Conservation (phyloP, 768 basidiomycete genomes). For the Agrocybe chaxingu region DNA sequence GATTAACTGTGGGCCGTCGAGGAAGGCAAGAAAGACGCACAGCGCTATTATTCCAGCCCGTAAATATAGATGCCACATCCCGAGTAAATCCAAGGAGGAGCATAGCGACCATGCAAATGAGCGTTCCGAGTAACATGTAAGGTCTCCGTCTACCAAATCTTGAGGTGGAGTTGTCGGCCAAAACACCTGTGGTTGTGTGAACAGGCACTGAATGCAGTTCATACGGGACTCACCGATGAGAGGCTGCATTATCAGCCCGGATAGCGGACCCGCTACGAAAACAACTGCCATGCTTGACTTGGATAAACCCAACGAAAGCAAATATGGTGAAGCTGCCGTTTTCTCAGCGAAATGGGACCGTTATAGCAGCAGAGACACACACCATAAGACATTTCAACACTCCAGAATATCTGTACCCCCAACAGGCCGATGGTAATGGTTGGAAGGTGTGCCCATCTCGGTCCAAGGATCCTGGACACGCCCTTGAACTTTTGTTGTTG, state of each 20-base stretch:
- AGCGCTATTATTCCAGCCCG: constrained; percentile 24
- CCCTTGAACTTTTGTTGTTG: constrained; percentile 42
- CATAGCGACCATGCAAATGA: constrained; percentile 68
- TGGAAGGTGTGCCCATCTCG: constrained; percentile 63
- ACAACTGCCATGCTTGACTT: constrained; percentile 88
- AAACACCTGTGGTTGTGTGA: constrained; percentile 31
- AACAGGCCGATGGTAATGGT: constrained; percentile 74
- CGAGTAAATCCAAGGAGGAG: constrained; percentile 82
- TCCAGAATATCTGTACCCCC: constrained; percentile 90
- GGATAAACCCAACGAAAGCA: constrained; percentile 82
- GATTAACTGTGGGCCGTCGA: background rate
- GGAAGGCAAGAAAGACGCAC: constrained; percentile 19
- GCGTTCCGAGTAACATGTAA: constrained; percentile 73
- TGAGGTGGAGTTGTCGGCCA: constrained; percentile 84
- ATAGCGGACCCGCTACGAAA: constrained; percentile 89
- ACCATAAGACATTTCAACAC: constrained; percentile 93
- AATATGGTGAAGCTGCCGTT: constrained; percentile 70
- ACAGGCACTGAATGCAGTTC: too few species aligned
- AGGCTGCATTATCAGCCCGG: constrained; percentile 89
- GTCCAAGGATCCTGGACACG: constrained; percentile 60
- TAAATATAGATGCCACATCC: constrained; percentile 54
- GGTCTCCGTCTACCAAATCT: constrained; percentile 83
- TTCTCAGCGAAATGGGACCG: background rate
- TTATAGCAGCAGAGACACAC: constrained; percentile 13
- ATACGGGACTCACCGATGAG: constrained; percentile 59